Base-by-base conservation (phyloP, 2,329 filamentous ascomycete species). In the Cryphonectria parasitica region DNA sequence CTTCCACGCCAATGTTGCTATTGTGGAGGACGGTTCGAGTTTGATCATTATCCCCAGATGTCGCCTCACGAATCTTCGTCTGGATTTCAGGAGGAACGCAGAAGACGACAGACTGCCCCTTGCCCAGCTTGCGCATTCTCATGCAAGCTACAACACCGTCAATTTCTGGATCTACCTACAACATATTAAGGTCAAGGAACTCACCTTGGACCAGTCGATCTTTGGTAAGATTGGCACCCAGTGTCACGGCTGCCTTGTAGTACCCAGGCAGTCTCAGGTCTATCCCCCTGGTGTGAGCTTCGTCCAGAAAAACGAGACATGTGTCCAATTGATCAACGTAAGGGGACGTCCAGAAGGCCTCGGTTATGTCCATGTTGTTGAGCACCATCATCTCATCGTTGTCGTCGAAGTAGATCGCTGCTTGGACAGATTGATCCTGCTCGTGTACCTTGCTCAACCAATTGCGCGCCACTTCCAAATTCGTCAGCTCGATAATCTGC, bases 271-370 rank as follows among this genome's bases (percentile, higher is more conserved):
- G 78, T 45, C 85, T 87, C 0, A 94, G 76, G 73, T 95, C 91
- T 0, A 86, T 93, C 0, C 92, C 91, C 71, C 91, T 79, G 0
- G 91, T 92, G 72, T 94, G 91, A 0, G 87, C 85, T 70, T 94
- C 88, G 65, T 94, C 91, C 0, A 95, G 81, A 68, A 90, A 94
- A 0, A 94, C 83, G 0, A 92, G 77, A 68, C 91, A 94, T 0
- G 74, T 74, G 6, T 88, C 87, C 0, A 91, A 78, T 7, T 89
- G 84, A 0, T 83, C 81, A 0, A 81, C 78, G 74, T 87, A 93
- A 0, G 89, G 84, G 0, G 92, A 94, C 0, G 81, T 84, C 3
- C 86, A 83, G 0, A 94, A 80, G 0, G 79, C 75, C 52, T 89
- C 86, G 0, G 83, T 73, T 0, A 77, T 76, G 0, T 83, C 86